Base-by-base conservation (phyloP, 495 filamentous ascomycete species). In the Lepidopterella palustris region DNA sequence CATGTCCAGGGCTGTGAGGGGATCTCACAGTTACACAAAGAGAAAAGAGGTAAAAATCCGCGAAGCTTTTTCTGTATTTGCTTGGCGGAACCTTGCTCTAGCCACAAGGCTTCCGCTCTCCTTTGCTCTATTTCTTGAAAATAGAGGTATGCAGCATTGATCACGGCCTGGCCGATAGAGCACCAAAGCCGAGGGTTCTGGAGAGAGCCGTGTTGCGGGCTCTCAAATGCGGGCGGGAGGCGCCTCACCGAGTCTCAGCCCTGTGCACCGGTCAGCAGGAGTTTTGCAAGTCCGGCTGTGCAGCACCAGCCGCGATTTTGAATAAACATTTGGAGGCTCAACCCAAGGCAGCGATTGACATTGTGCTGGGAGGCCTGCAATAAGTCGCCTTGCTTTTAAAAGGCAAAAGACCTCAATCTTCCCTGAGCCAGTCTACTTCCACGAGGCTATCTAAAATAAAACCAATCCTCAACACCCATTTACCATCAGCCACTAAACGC, bases 301-400 rank as follows among this genome's bases (percentile, higher is more conserved):
- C 47, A 50, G 25, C 9, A 13, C 24, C 47, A 50, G 21, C 47
- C 3, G 8, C 47, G 21, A 27, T 50, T 50, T 50, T 18, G 5
- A 27, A 50, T 24, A 18, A 13, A 10, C 8, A 11, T 20, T 11
- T 42, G 21, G 15, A 50, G n/a, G 20, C 8, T 26, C n/a, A n/a
- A n/a, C 21, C n/a, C 20, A 50, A 50, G 47, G 47, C 47, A 50
- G 24, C 47, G 35, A 18, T n/a, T 18, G 35, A 42, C 35, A 13
- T 18, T 24, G 39, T 42, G 47, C 47, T 25, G 15, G 21, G 47
- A 50, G 47, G 47, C 47, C 47, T 24, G 5, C 47, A 50, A 50
- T 27, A 50, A 50, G 47, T 50, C 2, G 47, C 47, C 47, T 15
- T 50, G 47, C 24, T 9, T 50, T 50, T 50, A 50, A 50, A n/a